phyloP scores from a whole-genome alignment of 2,329 filamentous ascomycete species.

The Alternaria sp. region DNA sequence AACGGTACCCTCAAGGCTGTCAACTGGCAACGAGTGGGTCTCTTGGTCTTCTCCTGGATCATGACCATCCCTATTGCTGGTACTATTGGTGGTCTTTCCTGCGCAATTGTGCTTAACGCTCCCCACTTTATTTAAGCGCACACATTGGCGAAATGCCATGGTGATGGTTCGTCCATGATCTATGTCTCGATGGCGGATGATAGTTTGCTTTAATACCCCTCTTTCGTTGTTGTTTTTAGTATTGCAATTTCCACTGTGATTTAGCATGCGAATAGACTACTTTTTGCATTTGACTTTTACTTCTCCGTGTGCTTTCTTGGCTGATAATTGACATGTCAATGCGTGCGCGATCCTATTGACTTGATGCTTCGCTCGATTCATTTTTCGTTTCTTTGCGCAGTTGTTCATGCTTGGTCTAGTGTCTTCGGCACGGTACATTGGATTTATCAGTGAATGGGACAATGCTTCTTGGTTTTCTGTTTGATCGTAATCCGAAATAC shows the following conservation, averaged over 20 bases:
- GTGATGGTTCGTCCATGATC: accelerated
- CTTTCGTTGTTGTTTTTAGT: background rate
- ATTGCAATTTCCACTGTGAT: background rate
- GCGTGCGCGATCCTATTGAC: no score
- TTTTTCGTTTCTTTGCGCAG: no score
- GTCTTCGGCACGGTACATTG: no score
- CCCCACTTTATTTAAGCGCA: conserved; percentile 57
- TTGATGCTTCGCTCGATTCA: no score
- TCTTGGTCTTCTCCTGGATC: conserved; percentile 73
- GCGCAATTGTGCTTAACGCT: conserved; percentile 64
- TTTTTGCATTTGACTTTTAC: background rate
- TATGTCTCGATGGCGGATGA: background rate
- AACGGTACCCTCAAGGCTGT: conserved; percentile 76
- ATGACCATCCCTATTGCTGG: conserved; percentile 69
- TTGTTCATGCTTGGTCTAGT: no score
- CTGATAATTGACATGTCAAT: background rate
- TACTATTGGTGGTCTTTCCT: conserved; percentile 59
- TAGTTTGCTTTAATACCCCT: background rate
- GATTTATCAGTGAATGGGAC: no score
- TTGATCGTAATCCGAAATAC: background rate
- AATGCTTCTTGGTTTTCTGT: no score
- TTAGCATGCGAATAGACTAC: background rate
- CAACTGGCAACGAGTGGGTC: conserved; percentile 74
- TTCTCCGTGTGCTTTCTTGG: background rate
- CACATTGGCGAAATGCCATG: accelerated